Evolutionary conservation across 257 asterid genomes (phyloP).

Genomic region (Gardenia jasminoides): DNA sequence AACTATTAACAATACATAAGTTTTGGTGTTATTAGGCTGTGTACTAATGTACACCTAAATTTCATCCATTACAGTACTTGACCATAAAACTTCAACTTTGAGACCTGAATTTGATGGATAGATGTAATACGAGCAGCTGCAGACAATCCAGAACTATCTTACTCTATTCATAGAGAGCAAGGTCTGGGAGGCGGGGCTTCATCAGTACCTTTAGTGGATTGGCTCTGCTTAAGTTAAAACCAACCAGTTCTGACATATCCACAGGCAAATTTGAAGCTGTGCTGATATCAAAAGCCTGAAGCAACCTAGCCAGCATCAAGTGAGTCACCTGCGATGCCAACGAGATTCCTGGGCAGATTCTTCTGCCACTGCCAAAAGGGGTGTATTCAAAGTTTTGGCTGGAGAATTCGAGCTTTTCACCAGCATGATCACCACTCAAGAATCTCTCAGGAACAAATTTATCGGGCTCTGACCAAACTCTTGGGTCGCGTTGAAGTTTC

Average conservation of each 20-base stretch:
- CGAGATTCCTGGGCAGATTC: conserved; percentile 45
- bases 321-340: conserved; percentile 42
- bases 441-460: neutral
- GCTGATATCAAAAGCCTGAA: conserved; percentile 45
- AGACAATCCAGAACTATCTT: too few species aligned
- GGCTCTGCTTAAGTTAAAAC: too few species aligned
- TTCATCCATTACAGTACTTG: too few species aligned
- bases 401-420: conserved; percentile 26
- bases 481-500: neutral
- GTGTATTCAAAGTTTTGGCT: conserved; percentile 45
- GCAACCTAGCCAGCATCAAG: conserved; percentile 39
- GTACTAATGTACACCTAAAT: too few species aligned
- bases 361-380: conserved; percentile 53
- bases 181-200: conserved; percentile 25
- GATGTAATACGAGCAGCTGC: too few species aligned
- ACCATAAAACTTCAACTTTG: too few species aligned
- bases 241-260: conserved; percentile 49
- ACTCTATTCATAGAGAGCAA: too few species aligned
- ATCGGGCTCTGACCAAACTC: neutral
- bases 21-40: too few species aligned
- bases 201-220: conserved; percentile 37
- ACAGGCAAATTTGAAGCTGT: conserved; percentile 25
- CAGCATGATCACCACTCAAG: conserved; percentile 24
- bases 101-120: too few species aligned
- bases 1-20: too few species aligned